Evolutionary conservation across 345 rosid genomes (phyloP).

Genomic region (Corchorus olitorius): DNA sequence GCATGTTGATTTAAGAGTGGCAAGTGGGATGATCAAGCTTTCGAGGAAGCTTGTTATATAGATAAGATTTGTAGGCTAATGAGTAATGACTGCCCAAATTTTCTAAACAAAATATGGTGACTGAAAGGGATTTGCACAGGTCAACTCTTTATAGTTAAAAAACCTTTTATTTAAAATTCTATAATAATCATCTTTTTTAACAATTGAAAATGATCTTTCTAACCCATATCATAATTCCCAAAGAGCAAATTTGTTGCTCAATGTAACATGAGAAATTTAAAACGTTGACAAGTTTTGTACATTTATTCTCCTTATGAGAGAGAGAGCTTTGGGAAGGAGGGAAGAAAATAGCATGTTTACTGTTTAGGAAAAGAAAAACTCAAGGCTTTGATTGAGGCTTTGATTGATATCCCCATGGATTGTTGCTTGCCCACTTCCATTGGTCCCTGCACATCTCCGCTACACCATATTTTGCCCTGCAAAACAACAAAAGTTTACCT

Average conservation of each 20-base stretch:
- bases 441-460: conserved; percentile 95
- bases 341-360: not conserved
- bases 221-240: no score
- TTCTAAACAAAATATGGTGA: not conserved
- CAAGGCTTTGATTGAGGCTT: conserved; percentile 58
- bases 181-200: not conserved
- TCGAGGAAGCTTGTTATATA: not conserved
- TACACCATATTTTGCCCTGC: conserved; percentile 89
- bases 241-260: not conserved
- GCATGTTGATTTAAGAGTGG: not conserved
- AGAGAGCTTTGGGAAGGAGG: not conserved
- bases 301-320: not conserved
- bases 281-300: not conserved
- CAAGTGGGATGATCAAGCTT: not conserved
- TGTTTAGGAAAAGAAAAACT: not conserved
- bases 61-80: conserved; percentile 4
- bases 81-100: not conserved
- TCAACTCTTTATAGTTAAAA: conserved; percentile 14
- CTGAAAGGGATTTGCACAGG: conserved; percentile 14
- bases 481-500: conserved; percentile 10
- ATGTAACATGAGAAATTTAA: not conserved
- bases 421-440: conserved; percentile 90
- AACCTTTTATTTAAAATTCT: not conserved
- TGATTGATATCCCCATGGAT: conserved; percentile 85
- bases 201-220: not conserved